Evolutionary conservation across 2,329 filamentous ascomycete genomes (phyloP).

Genomic region (Botryotinia narcissicola): DNA sequence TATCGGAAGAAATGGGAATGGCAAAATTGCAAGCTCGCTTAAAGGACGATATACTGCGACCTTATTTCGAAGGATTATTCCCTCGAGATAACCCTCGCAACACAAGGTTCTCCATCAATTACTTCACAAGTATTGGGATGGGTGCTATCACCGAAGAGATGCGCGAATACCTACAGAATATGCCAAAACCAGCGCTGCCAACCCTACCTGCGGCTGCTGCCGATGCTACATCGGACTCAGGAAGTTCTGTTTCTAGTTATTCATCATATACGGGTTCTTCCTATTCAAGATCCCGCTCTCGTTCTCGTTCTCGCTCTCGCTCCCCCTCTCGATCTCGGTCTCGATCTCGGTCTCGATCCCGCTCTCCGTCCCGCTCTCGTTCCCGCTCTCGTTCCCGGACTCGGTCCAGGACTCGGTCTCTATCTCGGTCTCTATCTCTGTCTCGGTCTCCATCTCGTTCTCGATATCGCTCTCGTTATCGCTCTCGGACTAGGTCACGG

Average conservation of each 20-base stretch:
- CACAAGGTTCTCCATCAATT: conserved; percentile 97
- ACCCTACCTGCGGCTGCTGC: conserved; percentile 56
- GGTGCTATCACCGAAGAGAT: conserved; percentile 91
- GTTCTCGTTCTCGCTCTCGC: conserved; percentile 21
- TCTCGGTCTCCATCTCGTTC: conserved; percentile 28
- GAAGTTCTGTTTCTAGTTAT: conserved; percentile 68
- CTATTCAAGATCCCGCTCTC: conserved; percentile 46
- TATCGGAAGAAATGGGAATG: conserved; percentile 83
- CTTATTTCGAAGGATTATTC: conserved; percentile 82
- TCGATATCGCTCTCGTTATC: not conserved
- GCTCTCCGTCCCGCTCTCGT: not conserved
- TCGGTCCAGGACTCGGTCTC: conserved; percentile 18
- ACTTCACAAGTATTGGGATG: conserved; percentile 98
- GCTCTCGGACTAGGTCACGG: not conserved
- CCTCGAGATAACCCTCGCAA: conserved; percentile 85
- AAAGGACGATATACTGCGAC: conserved; percentile 73
- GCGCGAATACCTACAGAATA: conserved; percentile 84
- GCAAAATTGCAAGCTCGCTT: conserved; percentile 73
- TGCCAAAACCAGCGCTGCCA: conserved; percentile 79
- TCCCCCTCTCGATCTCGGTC: conserved; percentile 19
- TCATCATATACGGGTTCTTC: conserved; percentile 68
- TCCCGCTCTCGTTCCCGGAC: not conserved
- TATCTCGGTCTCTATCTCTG: conserved; percentile 18
- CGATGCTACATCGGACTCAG: conserved; percentile 61
- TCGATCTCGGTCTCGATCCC: conserved; percentile 14